Evolutionary conservation across 768 basidiomycete genomes (phyloP).

Genomic region (Hemileccinum rubropunctum): DNA sequence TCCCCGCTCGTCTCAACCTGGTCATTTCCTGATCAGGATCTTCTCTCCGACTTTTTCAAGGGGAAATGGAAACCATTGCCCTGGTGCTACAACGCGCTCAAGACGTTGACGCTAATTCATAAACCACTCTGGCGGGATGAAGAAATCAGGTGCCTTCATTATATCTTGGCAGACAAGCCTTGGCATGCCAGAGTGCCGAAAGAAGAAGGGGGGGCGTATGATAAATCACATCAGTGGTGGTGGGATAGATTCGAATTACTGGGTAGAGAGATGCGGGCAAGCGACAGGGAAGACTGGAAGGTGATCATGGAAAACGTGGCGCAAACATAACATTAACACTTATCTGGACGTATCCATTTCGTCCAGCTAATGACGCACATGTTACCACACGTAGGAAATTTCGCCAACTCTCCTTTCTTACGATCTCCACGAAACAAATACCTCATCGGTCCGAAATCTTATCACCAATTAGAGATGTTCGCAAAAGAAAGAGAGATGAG

Average conservation of each 20-base stretch:
- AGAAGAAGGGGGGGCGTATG: constrained; percentile 46
- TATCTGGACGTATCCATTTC: not conserved
- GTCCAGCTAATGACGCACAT: not conserved
- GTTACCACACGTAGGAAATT: not conserved
- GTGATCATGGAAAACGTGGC: constrained; percentile 52
- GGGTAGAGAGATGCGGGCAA: constrained; percentile 40
- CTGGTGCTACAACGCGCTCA: constrained; percentile 92
- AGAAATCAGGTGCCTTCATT: constrained; percentile 84
- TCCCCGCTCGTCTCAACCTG: constrained; percentile 53
- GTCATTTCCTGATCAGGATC: constrained; percentile 92
- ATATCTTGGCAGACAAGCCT: constrained; percentile 84
- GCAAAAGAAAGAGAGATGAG: not conserved
- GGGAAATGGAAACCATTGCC: constrained; percentile 76
- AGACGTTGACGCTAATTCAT: constrained; percentile 78
- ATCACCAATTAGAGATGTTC: constrained; percentile 8
- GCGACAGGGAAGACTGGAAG: constrained; percentile 48
- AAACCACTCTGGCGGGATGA: constrained; percentile 77
- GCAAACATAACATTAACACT: constrained; percentile 3
- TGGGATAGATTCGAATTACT: constrained; percentile 60
- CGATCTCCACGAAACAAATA: constrained; percentile 84
- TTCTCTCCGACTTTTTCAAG: constrained; percentile 76
- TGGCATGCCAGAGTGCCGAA: constrained; percentile 58
- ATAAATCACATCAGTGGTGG: constrained; percentile 70
- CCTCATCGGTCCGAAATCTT: constrained; percentile 94
- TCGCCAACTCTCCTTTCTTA: constrained; percentile 1